Conservation (phyloP, 805 yeast genomes). For the Nakazawaea peltata region DNA sequence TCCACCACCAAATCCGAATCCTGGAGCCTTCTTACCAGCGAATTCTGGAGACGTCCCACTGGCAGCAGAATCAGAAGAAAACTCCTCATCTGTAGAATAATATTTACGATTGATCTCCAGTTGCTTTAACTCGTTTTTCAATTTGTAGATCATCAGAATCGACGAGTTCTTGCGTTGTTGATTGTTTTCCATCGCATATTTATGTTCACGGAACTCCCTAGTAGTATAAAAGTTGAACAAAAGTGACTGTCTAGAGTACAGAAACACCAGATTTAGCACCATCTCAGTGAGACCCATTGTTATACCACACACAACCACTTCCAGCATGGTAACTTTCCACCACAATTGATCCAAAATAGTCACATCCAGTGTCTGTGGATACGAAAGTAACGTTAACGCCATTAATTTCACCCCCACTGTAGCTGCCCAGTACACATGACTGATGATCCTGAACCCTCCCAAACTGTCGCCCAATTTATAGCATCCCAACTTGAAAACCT, state of each 20-base stretch:
- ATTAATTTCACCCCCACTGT: neutral
- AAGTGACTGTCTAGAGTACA: neutral
- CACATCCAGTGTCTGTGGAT: conserved; percentile 6
- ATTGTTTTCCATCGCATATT: neutral
- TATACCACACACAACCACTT: neutral
- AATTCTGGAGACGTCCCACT: neutral
- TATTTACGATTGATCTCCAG: conserved; percentile 3
- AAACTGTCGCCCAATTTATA: neutral
- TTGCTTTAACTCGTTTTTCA: conserved; percentile 5
- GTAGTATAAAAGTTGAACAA: conserved; percentile 1
- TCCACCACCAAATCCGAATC: conserved; percentile 2
- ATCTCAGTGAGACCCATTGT: neutral
- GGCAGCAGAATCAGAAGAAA: neutral
- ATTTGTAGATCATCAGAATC: conserved; percentile 1
- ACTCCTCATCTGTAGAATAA: conserved; percentile 3
- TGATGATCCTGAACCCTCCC: neutral
- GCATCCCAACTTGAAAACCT: neutral
- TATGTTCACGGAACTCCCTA: neutral
- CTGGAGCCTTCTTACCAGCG: neutral
- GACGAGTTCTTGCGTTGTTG: conserved; percentile 5
- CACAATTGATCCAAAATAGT: neutral
- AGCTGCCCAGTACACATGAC: conserved; percentile 3
- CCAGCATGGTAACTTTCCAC: conserved; percentile 1
- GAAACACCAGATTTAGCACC: neutral
- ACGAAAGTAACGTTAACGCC: neutral